Base-by-base conservation (phyloP, 495 filamentous ascomycete genomes). In the Lophiostoma macrostomum region DNA sequence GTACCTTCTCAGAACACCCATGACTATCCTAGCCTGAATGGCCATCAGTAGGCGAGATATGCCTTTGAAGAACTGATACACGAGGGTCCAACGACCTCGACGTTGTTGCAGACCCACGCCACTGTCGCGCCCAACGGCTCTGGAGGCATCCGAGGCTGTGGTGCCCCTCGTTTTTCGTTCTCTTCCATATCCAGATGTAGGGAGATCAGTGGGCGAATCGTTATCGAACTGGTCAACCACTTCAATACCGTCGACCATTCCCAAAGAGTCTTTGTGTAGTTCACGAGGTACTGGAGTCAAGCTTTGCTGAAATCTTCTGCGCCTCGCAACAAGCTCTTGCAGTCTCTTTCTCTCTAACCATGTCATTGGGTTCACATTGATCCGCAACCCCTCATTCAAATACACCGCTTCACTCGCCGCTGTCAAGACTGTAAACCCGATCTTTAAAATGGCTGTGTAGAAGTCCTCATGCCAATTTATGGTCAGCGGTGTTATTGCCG, bases 331-430 rank as follows among this genome's bases (percentile, higher is more conserved):
- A 13, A 93, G 67, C 55, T 87, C 80, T 34, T 70, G 73, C 6
- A 83, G 69, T 19, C 90, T 78, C 35, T 95, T 90, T 36, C 87
- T 84, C 59, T 98, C 93, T 10, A 98, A 73, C 93, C 93, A 98
- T 0, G 94, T 97, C 73, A 83, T 82, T n/a, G 74, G 73, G 30
- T 82, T 79, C 8, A 95, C 73, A 40, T 80, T 80, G 18, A 98
- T 81, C n/a, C 73, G 72, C 23, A 78, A 77, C 11, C 90, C 90
- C 71, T 97, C 93, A 44, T 95, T 91, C 18, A 98, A 76, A 64
- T 94, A 98, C 0, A 97, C 94, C 0, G 93, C 91, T 66, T 97
- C 90, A 54, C 87, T 94, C 0, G 94, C 93, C 58, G 91, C 89
- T 0, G 89, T 95, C 40, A 97, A 78, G 29, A 88, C 83, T 14